Conservation (phyloP, 1,139 yeast genomes). For the Taiozyma sp. region DNA sequence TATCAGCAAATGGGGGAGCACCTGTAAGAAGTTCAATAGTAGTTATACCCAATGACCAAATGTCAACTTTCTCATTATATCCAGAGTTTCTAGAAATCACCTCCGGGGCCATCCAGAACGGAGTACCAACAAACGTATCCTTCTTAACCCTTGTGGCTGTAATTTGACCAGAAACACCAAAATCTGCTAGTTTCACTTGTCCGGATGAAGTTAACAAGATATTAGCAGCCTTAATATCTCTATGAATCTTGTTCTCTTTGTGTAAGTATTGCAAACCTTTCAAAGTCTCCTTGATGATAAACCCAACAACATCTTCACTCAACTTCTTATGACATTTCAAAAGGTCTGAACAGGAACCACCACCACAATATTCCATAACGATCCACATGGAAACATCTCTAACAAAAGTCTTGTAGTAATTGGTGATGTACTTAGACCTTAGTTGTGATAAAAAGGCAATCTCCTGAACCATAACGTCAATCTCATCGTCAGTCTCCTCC, state of each 20-base stretch:
- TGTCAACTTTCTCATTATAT: constrained; percentile 77
- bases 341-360: constrained; percentile 84
- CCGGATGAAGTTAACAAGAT: constrained; percentile 63
- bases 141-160: constrained; percentile 56
- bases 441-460: constrained; percentile 66
- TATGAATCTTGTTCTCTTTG: constrained; percentile 67
- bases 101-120: constrained; percentile 95
- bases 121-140: constrained; percentile 83
- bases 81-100: constrained; percentile 54
- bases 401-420: constrained; percentile 59
- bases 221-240: constrained; percentile 85
- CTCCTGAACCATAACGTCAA: constrained; percentile 66
- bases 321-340: constrained; percentile 47
- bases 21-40: constrained; percentile 73
- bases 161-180: constrained; percentile 83
- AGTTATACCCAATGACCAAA: constrained; percentile 87
- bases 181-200: constrained; percentile 71
- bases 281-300: constrained; percentile 54
- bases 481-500: constrained; percentile 72
- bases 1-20: constrained; percentile 62
- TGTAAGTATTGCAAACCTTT: constrained; percentile 70
- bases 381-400: constrained; percentile 73
- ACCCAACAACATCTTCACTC: constrained; percentile 54
- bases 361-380: constrained; percentile 91
- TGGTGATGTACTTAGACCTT: constrained; percentile 59